Evolutionary conservation across 352 stramenopile species (phyloP), one percentile per base, ranked within the genome.

Genomic region (Phytophthora kernoviae): DNA sequence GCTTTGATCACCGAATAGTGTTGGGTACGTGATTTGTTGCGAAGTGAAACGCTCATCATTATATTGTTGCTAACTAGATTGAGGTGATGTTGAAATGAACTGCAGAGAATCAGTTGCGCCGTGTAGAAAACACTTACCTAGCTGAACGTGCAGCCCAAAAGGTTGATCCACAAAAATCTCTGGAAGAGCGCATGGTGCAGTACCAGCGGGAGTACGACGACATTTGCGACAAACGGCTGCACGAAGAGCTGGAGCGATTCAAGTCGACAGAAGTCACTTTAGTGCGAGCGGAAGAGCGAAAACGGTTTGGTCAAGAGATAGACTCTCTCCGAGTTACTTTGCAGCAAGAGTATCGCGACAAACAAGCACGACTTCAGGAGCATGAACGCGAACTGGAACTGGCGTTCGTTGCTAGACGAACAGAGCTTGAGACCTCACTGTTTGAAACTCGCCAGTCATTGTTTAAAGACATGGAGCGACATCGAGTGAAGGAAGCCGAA

Each of bases 181-280:
- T 89, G 11, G 79, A 92, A 70, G 70, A 84, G 37, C 78, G 79
- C 4, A 84, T 90, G 66, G 58, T 88, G 2, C 64, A 78, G 24
- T 91, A 91, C 36, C 79, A 91, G 46, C 69, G 72, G 10, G 82
- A 91, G 54, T 90, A 81, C 56, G 79, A 91, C 32, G 73, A 68
- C 0, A 54, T 85, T n/a, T 78, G 73, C 39, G 72, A 88, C 24
- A 77, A 79, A 40, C 67, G 74, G 8, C 30, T 90, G 4, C 57
- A 78, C 5, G 66, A 86, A 55, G 79, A 92, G 26, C 22, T 92
- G 3, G 74, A 83, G 37, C 65, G 70, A 2, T 92, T 82, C 32
- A 77, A 79, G 47, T 65, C 68, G 9, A 81, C 65, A 0, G 83
- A 90, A 34, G 43, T 92, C 1, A 75, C 66, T 2, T 57, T 88